Evolutionary conservation across 768 basidiomycete species (phyloP).

Genomic region (Tricholoma flavovirens): DNA sequence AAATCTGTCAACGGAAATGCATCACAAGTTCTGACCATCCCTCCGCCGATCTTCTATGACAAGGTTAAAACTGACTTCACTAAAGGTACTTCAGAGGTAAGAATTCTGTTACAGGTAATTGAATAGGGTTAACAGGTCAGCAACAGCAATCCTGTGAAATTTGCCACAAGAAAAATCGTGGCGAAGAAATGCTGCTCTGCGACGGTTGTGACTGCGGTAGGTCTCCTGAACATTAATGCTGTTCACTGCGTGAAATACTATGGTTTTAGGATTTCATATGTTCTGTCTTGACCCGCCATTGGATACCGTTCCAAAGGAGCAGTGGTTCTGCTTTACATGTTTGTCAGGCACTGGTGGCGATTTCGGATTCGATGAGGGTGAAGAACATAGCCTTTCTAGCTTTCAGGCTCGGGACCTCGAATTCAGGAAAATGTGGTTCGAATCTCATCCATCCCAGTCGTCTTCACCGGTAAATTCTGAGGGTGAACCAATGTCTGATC

Average conservation of each 20-base stretch:
- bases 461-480: constrained; percentile 27
- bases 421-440: constrained; percentile 88
- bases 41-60: constrained; percentile 45
- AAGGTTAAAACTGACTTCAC: constrained; percentile 33
- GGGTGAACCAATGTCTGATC: constrained; percentile 43
- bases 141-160: constrained; percentile 84
- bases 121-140: constrained; percentile 18
- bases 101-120: constrained; percentile 24
- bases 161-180: constrained; percentile 83
- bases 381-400: constrained; percentile 87
- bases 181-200: constrained; percentile 82
- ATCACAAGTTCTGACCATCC: constrained; percentile 29
- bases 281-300: constrained; percentile 95
- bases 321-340: constrained; percentile 95
- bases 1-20: constrained; percentile 22
- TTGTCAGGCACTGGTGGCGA: constrained; percentile 89
- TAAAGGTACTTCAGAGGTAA: constrained; percentile 51
- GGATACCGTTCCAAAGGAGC: constrained; percentile 77
- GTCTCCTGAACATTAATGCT: constrained; percentile 4
- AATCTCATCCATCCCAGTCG: constrained; percentile 56
- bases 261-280: constrained; percentile 81
- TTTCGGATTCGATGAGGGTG: constrained; percentile 97
- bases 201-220: constrained; percentile 43
- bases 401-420: constrained; percentile 89
- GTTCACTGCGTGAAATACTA: constrained; percentile 6